A percentile compares a stretch with the other conserved stretches of the same genome.
Evolutionary conservation across 179 eudicot genomes (phyloP).

Genomic region (Pouteria campechiana): DNA sequence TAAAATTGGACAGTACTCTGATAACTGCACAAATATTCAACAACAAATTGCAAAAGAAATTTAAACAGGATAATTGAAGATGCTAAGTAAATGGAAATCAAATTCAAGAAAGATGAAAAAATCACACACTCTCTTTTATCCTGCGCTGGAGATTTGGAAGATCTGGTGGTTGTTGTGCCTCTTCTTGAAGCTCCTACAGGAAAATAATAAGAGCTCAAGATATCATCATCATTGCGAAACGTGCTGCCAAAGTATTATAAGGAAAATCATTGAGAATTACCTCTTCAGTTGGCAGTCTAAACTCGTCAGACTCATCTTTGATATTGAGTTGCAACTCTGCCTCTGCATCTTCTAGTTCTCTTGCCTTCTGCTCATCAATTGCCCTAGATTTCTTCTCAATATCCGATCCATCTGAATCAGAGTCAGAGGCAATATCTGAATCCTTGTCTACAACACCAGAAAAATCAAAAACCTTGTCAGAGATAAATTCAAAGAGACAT

Average conservation of each 20-base stretch:
- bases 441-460: constrained; percentile 25
- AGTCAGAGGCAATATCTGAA: constrained; percentile 23
- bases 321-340: constrained; percentile 44
- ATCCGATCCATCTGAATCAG: constrained; percentile 35
- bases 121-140: constrained; percentile 68
- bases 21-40: constrained; percentile 27
- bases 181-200: constrained; percentile 72
- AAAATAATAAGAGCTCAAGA: neutral
- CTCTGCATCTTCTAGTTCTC: constrained; percentile 36
- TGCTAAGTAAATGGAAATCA: neutral
- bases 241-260: neutral
- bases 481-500: no score
- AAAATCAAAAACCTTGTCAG: neutral
- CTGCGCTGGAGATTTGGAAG: constrained; percentile 66
- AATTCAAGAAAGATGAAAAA: neutral
- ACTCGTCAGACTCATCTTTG: constrained; percentile 52
- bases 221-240: neutral
- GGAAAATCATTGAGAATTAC: constrained; percentile 10
- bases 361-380: constrained; percentile 23
- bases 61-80: neutral
- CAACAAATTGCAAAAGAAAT: neutral
- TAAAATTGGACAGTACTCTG: constrained; percentile 69
- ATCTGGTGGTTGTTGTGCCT: constrained; percentile 70
- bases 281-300: constrained; percentile 58
- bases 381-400: constrained; percentile 35